Base-by-base conservation (phyloP, 2,329 filamentous ascomycete species). In the Penicillium sp. region DNA sequence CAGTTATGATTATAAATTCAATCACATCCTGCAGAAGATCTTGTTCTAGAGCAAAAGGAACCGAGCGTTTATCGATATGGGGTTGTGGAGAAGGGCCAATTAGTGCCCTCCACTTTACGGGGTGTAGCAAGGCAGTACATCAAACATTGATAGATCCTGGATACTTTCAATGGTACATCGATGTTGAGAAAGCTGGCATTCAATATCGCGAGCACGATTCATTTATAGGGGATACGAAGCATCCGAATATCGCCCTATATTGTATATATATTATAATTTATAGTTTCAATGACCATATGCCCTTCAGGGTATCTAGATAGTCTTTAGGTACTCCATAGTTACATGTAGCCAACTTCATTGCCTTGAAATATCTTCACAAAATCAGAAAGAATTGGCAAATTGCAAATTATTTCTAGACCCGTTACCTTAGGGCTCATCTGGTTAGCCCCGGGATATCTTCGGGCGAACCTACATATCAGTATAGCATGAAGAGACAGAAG, bases 371-470 rank as follows among this genome's bases (percentile, higher is more conserved):
- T 45, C 6, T 19, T 45, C 17, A 21, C 19, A 41, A 41, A 31
- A 4, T 21, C 25, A 47, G 6, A 19, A 47, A 47, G 6, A 19
- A 47, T 15, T 1, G 8, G 12, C 3, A 15, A 21, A 21, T 33
- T 12, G 7, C 9, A 21, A 21, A 33, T 12, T 41, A 5, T 21
- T 36, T 7, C 4, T 15, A 7, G n/a, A n/a, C 25, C 45, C 19
- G 23, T 39, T 31, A 21, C 23, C 38, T 13, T 6, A 6, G 13
- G 12, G 38, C 25, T 7, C n/a, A 45, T 35, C 10, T 15, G 31
- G 41, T 47, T 57, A 57, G 49, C 27, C 17, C 33, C 54, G 54
- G 54, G 19, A 35, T 45, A 57, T 57, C 54, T 39, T 47, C 54
- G 54, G 49, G 10, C 15, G 23, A 8, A 35, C 31, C 12, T 33